Base-by-base conservation (phyloP, 108 stramenopile genomes). In the Epithemia pelagica region DNA sequence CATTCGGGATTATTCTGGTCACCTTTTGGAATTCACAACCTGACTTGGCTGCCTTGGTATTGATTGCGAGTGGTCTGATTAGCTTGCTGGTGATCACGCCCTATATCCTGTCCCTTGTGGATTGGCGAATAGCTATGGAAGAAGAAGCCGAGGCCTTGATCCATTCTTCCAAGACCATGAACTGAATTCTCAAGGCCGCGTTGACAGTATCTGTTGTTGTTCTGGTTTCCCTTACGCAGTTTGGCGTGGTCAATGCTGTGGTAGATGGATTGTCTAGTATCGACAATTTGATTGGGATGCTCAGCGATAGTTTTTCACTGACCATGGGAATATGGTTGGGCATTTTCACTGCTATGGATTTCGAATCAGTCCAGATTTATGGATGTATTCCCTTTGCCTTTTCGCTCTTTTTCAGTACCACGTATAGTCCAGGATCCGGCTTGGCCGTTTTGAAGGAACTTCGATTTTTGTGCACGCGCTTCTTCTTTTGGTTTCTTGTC, bases 391-490 rank as follows among this genome's bases (percentile, higher is more conserved):
- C 85, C 0, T 82, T 86, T 65, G 32, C 82, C 52, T 63, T 82
- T 31, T 82, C 77, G 78, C 77, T 85, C 28, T 85, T 85, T 81
- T 85, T 85, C 66, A 80, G 78, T 2, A 84, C 83, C 15, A 85
- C 81, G 0, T 82, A 80, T 28, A 66, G 64, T 15, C 84, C 84
- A 28, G 85, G 85, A n/a, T 66, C 82, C 22, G 85, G 85, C 28
- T 54, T 86, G 0, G 27, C 52, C 21, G 79, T 72, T 27, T 56
- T 83, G 28, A 86, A 83, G 71, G 65, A 57, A 19, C 62, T 86
- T 54, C 73, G 82, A 26, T 86, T 78, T 61, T 63, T 86, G 26
- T 86, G 82, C 58, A 37, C 80, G 19, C 64, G 79, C 59, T 86
- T 68, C 61, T 86, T 83, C 68, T 68, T 86, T 29, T 86, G 81